phyloP scores from a whole-genome alignment of 345 rosid species.

The Mallotus nudiflorus region DNA sequence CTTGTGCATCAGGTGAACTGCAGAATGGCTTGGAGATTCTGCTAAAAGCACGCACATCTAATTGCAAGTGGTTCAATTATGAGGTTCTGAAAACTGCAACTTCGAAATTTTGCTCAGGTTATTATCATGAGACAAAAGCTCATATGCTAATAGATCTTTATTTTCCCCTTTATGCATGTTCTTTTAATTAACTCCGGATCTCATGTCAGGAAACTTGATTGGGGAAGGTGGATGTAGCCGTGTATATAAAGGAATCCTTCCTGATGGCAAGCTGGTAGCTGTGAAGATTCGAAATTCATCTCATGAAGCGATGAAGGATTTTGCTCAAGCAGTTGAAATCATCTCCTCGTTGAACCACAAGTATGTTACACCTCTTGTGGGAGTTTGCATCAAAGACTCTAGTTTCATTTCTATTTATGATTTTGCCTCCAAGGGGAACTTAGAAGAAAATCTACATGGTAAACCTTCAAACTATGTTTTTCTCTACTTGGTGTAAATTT shows the following conservation, averaged over 20 bases:
- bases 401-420: constrained; percentile 72
- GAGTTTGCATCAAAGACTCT: constrained; percentile 54
- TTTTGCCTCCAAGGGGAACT: constrained; percentile 67
- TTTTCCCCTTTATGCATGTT: neutral
- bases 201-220: constrained; percentile 54
- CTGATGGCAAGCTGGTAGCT: constrained; percentile 68
- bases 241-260: constrained; percentile 73
- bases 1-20: constrained; percentile 25
- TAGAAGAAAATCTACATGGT: constrained; percentile 79
- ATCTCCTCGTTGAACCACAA: constrained; percentile 67
- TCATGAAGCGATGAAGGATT: constrained; percentile 59
- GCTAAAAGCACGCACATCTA: constrained; percentile 40
- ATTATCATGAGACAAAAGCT: neutral
- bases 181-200: constrained; percentile 19
- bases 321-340: constrained; percentile 69
- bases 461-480: constrained; percentile 21
- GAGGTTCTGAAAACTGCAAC: constrained; percentile 66
- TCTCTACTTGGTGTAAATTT: neutral
- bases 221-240: constrained; percentile 84
- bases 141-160: neutral
- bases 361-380: constrained; percentile 60
- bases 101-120: constrained; percentile 73
- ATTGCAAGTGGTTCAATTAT: constrained; percentile 55
- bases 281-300: constrained; percentile 70
- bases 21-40: constrained; percentile 37